Percentiles rank a stretch among this genome's conserved stretches.
These are phyloP conservation scores for Gnomoniopsis sp. DNA, from an alignment of 2,329 filamentous ascomycete genomes.

Conservation along the genomic window DNA sequence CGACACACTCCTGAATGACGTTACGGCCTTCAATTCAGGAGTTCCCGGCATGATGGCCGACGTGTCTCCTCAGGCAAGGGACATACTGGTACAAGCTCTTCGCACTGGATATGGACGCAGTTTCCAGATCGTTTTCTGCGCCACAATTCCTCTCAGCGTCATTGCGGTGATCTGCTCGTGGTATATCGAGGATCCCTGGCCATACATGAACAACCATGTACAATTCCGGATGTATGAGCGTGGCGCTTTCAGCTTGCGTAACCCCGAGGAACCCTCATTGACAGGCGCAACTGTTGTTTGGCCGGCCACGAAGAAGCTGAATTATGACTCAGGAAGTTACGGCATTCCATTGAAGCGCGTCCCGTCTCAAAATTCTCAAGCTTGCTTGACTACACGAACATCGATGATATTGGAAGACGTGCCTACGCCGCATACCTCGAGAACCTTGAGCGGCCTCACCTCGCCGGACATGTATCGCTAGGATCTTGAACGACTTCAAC, in stretches of 20 bases:
- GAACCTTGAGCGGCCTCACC: too few species aligned
- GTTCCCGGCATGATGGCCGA: neutral
- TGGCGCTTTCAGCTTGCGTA: neutral
- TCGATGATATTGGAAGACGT: neutral
- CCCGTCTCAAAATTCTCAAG: neutral
- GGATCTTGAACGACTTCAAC: neutral
- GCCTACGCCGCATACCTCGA: too few species aligned
- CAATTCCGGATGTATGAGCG: conserved; percentile 5
- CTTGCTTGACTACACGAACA: neutral
- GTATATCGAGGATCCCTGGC: conserved; percentile 5
- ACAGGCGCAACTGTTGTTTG: conserved; percentile 8
- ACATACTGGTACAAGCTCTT: neutral
- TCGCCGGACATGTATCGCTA: neutral
- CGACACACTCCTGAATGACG: neutral
- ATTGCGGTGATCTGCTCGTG: conserved; percentile 2
- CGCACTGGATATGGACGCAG: conserved; percentile 4
- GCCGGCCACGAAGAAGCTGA: neutral
- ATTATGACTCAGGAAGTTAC: neutral
- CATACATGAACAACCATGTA: conserved; percentile 7
- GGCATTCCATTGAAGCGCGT: neutral
- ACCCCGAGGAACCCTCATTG: neutral
- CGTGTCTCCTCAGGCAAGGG: neutral
- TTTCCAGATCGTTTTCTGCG: conserved; percentile 7
- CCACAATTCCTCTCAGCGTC: conserved; percentile 1
- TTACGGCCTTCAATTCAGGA: conserved; percentile 5